A percentile compares a stretch with the other conserved stretches of the same genome.
phyloP scores from a whole-genome alignment of 2,329 filamentous ascomycete genomes.

The Geosmithia flava region DNA sequence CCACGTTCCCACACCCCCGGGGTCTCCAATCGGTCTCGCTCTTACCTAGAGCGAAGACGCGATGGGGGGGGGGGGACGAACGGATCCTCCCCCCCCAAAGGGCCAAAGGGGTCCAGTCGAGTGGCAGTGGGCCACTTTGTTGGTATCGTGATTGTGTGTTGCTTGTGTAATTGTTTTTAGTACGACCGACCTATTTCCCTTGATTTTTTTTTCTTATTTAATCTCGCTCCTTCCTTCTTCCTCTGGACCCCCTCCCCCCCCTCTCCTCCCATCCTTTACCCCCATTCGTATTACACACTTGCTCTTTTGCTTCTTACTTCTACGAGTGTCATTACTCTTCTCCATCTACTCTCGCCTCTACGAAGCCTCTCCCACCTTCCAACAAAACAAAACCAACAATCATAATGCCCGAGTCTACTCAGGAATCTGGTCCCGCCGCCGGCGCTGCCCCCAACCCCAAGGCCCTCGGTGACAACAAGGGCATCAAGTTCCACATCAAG shows the following conservation, averaged over 20 bases:
- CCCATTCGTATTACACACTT: too few relatives aligned
- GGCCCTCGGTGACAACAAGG: constrained; percentile 1
- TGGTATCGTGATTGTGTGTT: not conserved
- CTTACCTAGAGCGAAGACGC: not conserved
- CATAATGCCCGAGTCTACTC: not conserved
- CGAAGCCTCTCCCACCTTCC: not conserved
- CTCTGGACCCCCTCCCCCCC: not conserved
- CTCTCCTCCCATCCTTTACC: not conserved
- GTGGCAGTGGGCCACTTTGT: not conserved
- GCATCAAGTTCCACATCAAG: constrained; percentile 32
- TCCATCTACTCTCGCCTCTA: not conserved
- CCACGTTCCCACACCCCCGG: not conserved
- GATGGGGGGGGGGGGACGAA: not conserved
- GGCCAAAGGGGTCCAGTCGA: not conserved
- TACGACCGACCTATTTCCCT: not conserved
- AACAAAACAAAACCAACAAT: not conserved
- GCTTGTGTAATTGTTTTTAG: not conserved
- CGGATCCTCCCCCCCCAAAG: too few relatives aligned
- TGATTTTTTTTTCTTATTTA: not conserved
- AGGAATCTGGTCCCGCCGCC: too few relatives aligned
- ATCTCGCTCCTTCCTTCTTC: not conserved
- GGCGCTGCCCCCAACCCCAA: not conserved
- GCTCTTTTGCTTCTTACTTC: too few relatives aligned
- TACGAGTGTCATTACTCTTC: not conserved
- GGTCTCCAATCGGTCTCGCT: not conserved